phyloP scores from a whole-genome alignment of 495 filamentous ascomycete species.

The Rusavskia elegans region DNA sequence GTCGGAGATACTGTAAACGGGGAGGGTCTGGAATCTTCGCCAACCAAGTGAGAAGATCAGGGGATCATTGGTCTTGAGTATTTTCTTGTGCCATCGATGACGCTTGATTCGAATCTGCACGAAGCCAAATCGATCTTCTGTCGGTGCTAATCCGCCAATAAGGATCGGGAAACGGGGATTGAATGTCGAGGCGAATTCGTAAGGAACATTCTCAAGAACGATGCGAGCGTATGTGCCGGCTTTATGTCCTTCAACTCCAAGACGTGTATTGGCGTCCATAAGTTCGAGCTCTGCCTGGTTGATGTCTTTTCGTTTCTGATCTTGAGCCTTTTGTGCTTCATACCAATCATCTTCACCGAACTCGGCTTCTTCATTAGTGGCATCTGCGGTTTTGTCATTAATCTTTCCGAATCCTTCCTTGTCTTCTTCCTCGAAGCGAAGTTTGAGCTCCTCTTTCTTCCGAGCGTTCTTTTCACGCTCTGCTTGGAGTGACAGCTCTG shows the following conservation, averaged over 20 bases:
- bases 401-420: slow-evolving; percentile 82
- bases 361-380: slow-evolving; percentile 45
- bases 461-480: slow-evolving; percentile 85
- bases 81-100: slow-evolving; percentile 98
- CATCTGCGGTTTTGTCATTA: slow-evolving; percentile 49
- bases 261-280: slow-evolving; percentile 64
- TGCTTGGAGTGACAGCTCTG: slow-evolving; percentile 44
- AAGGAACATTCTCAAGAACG: slow-evolving; percentile 72
- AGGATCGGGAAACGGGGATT: slow-evolving; percentile 72
- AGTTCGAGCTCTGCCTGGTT: slow-evolving; percentile 83
- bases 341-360: slow-evolving; percentile 99
- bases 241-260: slow-evolving; percentile 72
- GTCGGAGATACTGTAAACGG: slow-evolving; percentile 88
- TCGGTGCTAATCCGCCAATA: slow-evolving; percentile 74
- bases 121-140: slow-evolving; percentile 89
- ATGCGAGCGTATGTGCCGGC: slow-evolving; percentile 92
- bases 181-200: slow-evolving; percentile 83
- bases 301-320: slow-evolving; percentile 88
- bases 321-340: slow-evolving; percentile 81
- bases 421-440: slow-evolving; percentile 94
- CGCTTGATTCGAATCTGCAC: slow-evolving; percentile 92
- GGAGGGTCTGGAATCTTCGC: slow-evolving; percentile 83
- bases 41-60: slow-evolving; percentile 96
- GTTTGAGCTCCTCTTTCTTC: slow-evolving; percentile 82
- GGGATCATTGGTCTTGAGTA: slow-evolving; percentile 92